These are phyloP conservation scores for Solanum okadae DNA, from an alignment of 257 asterid species.

Conservation along the genomic window DNA sequence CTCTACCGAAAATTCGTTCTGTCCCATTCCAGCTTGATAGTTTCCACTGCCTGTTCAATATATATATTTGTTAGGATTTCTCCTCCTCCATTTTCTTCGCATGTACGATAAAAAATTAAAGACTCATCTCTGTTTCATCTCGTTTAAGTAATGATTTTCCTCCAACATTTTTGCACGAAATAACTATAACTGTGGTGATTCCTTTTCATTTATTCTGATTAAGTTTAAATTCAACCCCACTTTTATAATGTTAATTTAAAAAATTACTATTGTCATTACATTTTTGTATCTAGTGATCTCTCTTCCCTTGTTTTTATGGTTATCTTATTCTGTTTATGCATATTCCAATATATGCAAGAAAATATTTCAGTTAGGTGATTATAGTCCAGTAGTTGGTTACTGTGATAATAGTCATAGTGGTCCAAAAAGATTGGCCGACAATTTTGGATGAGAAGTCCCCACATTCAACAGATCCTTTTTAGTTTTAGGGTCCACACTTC, in stretches of 20 bases:
- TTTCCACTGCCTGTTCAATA: rapidly evolving
- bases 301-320: neutral
- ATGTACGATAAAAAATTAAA: neutral
- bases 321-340: neutral
- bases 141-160: neutral
- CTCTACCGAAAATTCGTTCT: too few species aligned
- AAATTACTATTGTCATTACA: too few species aligned
- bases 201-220: too few species aligned
- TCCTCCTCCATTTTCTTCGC: too few species aligned
- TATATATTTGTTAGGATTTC: too few species aligned
- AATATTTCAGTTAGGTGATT: neutral
- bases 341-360: neutral
- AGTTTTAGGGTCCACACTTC: neutral
- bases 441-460: neutral
- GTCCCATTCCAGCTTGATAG: too few species aligned
- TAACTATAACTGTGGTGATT: too few species aligned
- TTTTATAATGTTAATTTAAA: too few species aligned
- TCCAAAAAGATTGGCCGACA: neutral
- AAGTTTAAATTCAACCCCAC: too few species aligned
- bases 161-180: too few species aligned
- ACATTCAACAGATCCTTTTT: neutral
- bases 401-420: neutral
- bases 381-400: neutral
- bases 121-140: neutral
- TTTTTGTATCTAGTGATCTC: neutral